Base-by-base conservation (phyloP, 2,329 filamentous ascomycete genomes). In the Cordyceps cateniannulata region DNA sequence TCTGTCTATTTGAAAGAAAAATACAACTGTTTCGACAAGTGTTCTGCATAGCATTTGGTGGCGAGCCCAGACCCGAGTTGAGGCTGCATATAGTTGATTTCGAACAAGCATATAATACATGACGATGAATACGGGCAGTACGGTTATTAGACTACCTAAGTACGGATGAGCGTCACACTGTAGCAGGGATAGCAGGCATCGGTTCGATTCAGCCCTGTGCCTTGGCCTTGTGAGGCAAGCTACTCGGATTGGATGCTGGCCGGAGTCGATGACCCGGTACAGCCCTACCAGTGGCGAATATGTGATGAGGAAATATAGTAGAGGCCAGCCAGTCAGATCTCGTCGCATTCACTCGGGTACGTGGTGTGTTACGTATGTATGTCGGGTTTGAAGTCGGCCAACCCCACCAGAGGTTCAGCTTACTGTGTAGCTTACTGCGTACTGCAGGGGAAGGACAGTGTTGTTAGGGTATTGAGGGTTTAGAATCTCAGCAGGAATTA, bases 41-140 rank as follows among this genome's bases (percentile, higher is more conserved):
- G 29, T 51, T 44, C 51, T 61, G 51, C 59, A 61, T 61, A 61
- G 59, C 52, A 61, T 51, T 44, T 24, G 59, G 59, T 49, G 50
- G 24, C 44, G 48, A 32, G 57, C 20, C 48, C 47, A 35, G 56
- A 22, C n/a, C 27, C 5, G 50, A 48, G 50, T 27, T 49, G 50
- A 27, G n/a, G 57, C 7, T 25, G 45, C 32, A 58, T 58, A 58
- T 58, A 42, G 32, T 50, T 49, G 14, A 50, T 42, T 12, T 51
- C 16, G 25, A 52, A 22, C 9, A 49, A 59, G 47, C 48, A 59
- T 59, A 59, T 59, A 59, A 59, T 52, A 59, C 35, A 44, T 47
- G 16, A 40, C 29, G 42, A 58, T 57, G 22, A 22, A 27, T 58
- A 22, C 29, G 35, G 22, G 24, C 32, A 10, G 8, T 35, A 10